These are phyloP conservation scores for Coemansia sp. DNA, from an alignment of 192 early-diverging fungal genomes.

Conservation along the genomic window DNA sequence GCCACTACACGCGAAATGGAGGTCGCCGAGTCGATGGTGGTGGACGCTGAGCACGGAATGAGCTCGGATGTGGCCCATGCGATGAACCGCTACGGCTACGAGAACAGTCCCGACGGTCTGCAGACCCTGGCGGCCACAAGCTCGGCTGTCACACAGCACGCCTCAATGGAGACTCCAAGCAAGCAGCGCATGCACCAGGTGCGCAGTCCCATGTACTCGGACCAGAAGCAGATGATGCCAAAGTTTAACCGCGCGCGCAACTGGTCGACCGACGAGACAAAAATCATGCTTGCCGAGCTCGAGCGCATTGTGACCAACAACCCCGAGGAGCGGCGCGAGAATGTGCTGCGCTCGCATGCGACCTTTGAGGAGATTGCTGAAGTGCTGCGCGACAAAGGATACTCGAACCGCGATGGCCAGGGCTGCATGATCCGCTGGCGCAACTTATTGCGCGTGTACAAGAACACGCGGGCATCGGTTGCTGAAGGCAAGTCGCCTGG, in stretches of 20 bases:
- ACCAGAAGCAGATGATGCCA: conserved; percentile 55
- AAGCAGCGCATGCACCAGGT: conserved; percentile 14
- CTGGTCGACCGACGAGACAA: conserved; percentile 55
- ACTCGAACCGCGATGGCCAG: conserved; percentile 50
- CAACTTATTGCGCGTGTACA: conserved; percentile 76
- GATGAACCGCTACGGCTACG: conserved; percentile 44
- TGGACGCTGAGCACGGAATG: conserved; percentile 28
- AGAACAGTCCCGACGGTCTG: conserved; percentile 44
- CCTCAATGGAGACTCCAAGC: conserved; percentile 19
- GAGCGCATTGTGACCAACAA: conserved; percentile 49
- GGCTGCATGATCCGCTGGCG: conserved; percentile 59
- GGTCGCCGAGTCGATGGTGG: conserved; percentile 40
- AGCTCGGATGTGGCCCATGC: conserved; percentile 40
- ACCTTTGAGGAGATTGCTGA: conserved; percentile 54
- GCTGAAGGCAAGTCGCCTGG: conserved; percentile 54
- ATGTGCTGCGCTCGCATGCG: conserved; percentile 41
- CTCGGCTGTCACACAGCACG: conserved; percentile 46
- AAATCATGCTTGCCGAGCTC: conserved; percentile 48
- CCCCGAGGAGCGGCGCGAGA: conserved; percentile 52
- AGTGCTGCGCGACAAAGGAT: conserved; percentile 43
- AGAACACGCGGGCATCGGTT: conserved; percentile 67
- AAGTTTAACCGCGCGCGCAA: conserved; percentile 57
- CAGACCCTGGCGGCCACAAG: conserved; percentile 54
- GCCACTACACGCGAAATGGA: conserved; percentile 51
- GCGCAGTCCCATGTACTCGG: conserved; percentile 31